These are phyloP conservation scores for Globisporangium echinulatum DNA, from an alignment of 352 stramenopile species.

Conservation along the genomic window DNA sequence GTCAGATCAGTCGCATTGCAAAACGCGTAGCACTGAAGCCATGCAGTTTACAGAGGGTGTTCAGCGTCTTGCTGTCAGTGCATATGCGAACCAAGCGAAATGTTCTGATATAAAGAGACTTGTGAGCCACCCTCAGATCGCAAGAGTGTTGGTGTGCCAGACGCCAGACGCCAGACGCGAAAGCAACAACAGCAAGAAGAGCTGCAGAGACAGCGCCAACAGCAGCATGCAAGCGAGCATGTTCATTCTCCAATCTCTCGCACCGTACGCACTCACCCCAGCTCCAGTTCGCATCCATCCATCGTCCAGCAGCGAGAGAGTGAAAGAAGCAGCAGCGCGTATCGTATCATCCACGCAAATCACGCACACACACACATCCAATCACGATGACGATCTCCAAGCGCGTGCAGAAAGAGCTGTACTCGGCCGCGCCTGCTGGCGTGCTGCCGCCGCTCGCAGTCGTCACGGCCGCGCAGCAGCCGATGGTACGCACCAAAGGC, in stretches of 20 bases:
- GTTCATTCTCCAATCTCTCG: constrained; percentile 7
- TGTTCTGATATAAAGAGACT: too few species aligned
- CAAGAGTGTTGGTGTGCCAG: neutral
- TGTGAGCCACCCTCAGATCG: too few species aligned
- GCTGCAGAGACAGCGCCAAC: neutral
- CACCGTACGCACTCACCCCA: neutral
- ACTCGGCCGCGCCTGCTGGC: constrained; percentile 29
- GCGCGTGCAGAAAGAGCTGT: constrained; percentile 47
- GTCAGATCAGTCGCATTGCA: neutral
- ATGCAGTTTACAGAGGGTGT: neutral
- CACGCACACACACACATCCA: neutral
- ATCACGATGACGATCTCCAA: constrained; percentile 46
- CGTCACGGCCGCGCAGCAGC: constrained; percentile 8
- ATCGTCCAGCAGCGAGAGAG: too few species aligned
- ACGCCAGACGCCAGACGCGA: neutral
- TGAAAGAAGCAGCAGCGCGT: too few species aligned
- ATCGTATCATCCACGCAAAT: neutral
- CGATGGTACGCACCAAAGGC: neutral
- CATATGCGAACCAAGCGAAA: too few species aligned
- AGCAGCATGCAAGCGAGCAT: neutral
- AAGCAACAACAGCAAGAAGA: neutral
- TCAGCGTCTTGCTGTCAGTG: too few species aligned
- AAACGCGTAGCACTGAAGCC: neutral
- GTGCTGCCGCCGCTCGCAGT: constrained; percentile 17
- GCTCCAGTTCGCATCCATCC: neutral